Evolutionary conservation across 1,139 yeast species (phyloP).

Genomic region (Protomyces lactucae-debilis): DNA sequence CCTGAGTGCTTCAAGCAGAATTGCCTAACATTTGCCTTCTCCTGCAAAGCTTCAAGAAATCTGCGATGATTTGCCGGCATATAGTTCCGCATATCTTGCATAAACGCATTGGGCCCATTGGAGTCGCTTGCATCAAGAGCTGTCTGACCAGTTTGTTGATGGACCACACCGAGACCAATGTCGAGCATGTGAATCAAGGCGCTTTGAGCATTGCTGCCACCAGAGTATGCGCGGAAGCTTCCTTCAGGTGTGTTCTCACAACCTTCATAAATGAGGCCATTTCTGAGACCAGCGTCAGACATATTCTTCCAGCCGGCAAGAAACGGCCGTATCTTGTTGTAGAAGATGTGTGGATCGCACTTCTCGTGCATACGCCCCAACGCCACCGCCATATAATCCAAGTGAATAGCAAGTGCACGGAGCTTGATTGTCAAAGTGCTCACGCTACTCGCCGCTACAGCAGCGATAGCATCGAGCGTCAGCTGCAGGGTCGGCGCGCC

Average conservation of each 20-base stretch:
- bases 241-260: conserved; percentile 44
- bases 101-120: conserved; percentile 51
- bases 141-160: conserved; percentile 52
- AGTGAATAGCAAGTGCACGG: conserved; percentile 65
- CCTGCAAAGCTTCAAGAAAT: conserved; percentile 58
- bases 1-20: conserved; percentile 56
- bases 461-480: conserved; percentile 59
- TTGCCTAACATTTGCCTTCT: conserved; percentile 57
- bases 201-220: conserved; percentile 93
- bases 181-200: conserved; percentile 85
- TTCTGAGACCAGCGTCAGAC: conserved; percentile 77
- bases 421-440: conserved; percentile 46
- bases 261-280: conserved; percentile 35
- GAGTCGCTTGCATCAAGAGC: conserved; percentile 41
- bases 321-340: conserved; percentile 78
- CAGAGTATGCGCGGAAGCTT: conserved; percentile 60
- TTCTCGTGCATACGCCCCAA: conserved; percentile 82
- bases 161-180: conserved; percentile 67
- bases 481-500: conserved; percentile 63
- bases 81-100: conserved; percentile 76
- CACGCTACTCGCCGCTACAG: conserved; percentile 44
- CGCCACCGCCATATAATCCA: conserved; percentile 69
- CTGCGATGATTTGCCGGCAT: conserved; percentile 85
- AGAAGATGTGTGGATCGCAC: conserved; percentile 92
- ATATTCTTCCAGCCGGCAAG: conserved; percentile 93